Evolutionary conservation across 129 eudicot genomes (phyloP).

Genomic region (Lonicera japonica): DNA sequence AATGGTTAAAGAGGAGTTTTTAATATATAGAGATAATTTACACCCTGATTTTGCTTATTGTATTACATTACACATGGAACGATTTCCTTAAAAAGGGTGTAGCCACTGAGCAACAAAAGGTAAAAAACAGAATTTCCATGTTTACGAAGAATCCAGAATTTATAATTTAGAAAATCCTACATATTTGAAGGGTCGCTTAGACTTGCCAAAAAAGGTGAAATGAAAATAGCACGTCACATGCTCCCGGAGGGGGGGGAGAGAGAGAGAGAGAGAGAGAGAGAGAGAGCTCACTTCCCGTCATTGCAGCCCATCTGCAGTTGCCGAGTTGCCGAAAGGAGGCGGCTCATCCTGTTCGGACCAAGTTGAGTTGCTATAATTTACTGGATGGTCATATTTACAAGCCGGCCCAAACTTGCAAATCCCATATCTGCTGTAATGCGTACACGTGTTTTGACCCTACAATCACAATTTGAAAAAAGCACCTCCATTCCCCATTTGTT

Average conservation of each 20-base stretch:
- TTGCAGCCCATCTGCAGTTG: slow-evolving; percentile 3
- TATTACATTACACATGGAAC: neutral
- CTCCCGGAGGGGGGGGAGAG: no score
- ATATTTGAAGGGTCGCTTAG: no score
- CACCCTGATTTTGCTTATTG: neutral
- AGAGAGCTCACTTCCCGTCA: slow-evolving; percentile 8
- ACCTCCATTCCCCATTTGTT: no score
- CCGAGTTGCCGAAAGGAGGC: slow-evolving; percentile 15
- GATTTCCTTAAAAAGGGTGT: neutral
- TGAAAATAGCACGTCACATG: no score
- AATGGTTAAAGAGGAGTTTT: no score
- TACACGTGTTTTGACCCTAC: slow-evolving; percentile 77
- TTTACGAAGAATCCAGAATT: neutral
- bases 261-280: no score
- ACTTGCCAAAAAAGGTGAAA: no score
- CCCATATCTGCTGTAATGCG: slow-evolving; percentile 74
- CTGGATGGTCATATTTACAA: slow-evolving; percentile 79
- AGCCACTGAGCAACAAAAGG: neutral
- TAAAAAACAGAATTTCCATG: neutral
- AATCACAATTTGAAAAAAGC: neutral
- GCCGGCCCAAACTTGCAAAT: slow-evolving; percentile 96
- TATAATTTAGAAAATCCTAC: neutral
- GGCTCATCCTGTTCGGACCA: slow-evolving; percentile 31
- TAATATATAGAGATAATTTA: neutral
- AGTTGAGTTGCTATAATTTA: slow-evolving; percentile 29